phyloP scores from a whole-genome alignment of 2,329 filamentous ascomycete genomes.

The Penicillium sp. region DNA sequence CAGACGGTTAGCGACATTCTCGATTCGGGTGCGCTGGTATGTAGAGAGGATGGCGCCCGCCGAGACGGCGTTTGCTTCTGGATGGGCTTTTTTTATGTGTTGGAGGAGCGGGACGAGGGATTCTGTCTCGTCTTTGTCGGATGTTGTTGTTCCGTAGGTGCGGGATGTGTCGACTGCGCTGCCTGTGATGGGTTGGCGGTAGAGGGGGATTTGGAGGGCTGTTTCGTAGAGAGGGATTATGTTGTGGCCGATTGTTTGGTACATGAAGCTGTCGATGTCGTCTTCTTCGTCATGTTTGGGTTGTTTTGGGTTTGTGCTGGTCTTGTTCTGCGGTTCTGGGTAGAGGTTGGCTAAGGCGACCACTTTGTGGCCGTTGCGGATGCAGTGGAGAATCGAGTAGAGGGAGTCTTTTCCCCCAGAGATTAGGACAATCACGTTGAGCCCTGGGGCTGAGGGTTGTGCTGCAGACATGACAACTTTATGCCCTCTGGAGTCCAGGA shows the following conservation, averaged over 20 bases:
- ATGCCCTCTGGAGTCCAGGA: background rate
- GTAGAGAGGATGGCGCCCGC: slow-evolving; percentile 91
- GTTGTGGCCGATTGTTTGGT: slow-evolving; percentile 91
- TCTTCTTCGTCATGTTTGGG: slow-evolving; percentile 35
- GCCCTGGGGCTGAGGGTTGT: slow-evolving; percentile 23
- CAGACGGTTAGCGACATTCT: slow-evolving; percentile 83
- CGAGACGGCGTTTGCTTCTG: slow-evolving; percentile 78
- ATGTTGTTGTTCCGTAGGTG: slow-evolving; percentile 59
- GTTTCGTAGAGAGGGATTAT: slow-evolving; percentile 80
- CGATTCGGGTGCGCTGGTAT: slow-evolving; percentile 93
- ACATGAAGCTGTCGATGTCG: slow-evolving; percentile 98
- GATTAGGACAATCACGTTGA: slow-evolving; percentile 84
- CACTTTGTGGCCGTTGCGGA: slow-evolving; percentile 77
- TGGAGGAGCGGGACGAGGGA: slow-evolving; percentile 73
- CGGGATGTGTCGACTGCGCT: slow-evolving; percentile 66
- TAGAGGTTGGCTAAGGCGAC: slow-evolving; percentile 88
- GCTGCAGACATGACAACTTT: slow-evolving; percentile 29
- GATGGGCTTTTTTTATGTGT: slow-evolving; percentile 65
- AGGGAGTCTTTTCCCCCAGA: slow-evolving; percentile 98
- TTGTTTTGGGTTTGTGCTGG: background rate
- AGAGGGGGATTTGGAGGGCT: slow-evolving; percentile 78
- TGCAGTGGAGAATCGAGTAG: slow-evolving; percentile 86
- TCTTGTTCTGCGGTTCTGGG: slow-evolving; percentile 46
- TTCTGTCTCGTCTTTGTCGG: slow-evolving; percentile 76
- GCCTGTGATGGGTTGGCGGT: slow-evolving; percentile 73